These are phyloP conservation scores for Tubosaeta sp. DNA, from an alignment of 768 basidiomycete genomes.

Conservation along the genomic window DNA sequence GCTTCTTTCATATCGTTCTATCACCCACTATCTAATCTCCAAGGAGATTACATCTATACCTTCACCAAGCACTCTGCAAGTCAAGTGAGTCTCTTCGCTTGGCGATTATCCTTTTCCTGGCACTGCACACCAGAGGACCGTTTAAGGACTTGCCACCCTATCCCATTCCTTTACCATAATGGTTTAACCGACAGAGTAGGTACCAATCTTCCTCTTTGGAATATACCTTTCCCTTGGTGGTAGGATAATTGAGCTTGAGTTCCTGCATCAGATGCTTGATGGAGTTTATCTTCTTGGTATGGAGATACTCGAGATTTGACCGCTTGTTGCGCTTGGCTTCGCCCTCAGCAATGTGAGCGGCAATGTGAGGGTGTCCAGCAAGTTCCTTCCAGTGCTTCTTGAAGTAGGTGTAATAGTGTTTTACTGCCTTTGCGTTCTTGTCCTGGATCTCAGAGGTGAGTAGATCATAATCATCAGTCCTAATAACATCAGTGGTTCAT, in stretches of 20 bases:
- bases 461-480: slow-evolving; percentile 60
- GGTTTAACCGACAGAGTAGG: slow-evolving; percentile 80
- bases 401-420: slow-evolving; percentile 77
- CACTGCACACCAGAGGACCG: too few species aligned
- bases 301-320: slow-evolving; percentile 71
- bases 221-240: slow-evolving; percentile 95
- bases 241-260: slow-evolving; percentile 90
- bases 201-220: slow-evolving; percentile 97
- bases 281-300: slow-evolving; percentile 77
- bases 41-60: too few species aligned
- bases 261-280: slow-evolving; percentile 94
- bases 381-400: slow-evolving; percentile 83
- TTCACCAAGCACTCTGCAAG: too few species aligned
- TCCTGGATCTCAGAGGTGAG: slow-evolving; percentile 83
- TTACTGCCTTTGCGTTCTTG: slow-evolving; percentile 75
- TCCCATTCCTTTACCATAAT: too few species aligned
- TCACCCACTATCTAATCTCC: too few species aligned
- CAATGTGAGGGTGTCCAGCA: slow-evolving; percentile 70
- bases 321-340: slow-evolving; percentile 87
- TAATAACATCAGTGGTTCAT: slow-evolving; percentile 30
- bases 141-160: too few species aligned
- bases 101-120: too few species aligned
- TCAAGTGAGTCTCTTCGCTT: too few species aligned
- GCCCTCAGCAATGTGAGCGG: slow-evolving; percentile 81
- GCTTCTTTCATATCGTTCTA: too few species aligned